A percentile compares a stretch with the other conserved stretches of the same genome.
Evolutionary conservation across 768 basidiomycete species (phyloP).

Genomic region (Pleurotus giganteus): DNA sequence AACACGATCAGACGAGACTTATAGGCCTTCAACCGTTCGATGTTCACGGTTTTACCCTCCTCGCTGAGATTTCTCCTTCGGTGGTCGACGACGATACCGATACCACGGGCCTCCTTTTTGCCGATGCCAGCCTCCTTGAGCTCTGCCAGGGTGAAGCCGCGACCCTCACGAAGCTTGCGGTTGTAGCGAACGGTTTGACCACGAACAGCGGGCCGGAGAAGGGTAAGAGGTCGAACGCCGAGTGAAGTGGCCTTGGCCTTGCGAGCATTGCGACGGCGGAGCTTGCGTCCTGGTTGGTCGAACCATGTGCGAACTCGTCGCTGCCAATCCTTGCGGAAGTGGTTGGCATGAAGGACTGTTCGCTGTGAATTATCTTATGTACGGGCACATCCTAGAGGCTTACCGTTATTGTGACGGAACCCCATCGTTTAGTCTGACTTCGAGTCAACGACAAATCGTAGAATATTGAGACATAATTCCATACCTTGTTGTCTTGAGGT

Average conservation of each 20-base stretch:
- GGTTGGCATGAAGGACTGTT: constrained; percentile 85
- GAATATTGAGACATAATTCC: constrained; percentile 7
- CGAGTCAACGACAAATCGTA: not conserved
- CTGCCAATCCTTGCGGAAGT: constrained; percentile 99
- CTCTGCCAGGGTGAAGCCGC: constrained; percentile 93
- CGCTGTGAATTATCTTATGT: constrained; percentile 6
- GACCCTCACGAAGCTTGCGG: constrained; percentile 93
- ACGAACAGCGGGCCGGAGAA: constrained; percentile 96
- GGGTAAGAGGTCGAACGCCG: constrained; percentile 87
- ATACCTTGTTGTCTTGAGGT: constrained; percentile 43
- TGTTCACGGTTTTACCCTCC: constrained; percentile 94
- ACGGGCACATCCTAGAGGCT: constrained; percentile 21
- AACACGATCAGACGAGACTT: constrained; percentile 92
- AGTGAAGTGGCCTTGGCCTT: constrained; percentile 87
- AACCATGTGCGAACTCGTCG: constrained; percentile 96
- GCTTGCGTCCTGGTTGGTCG: constrained; percentile 97
- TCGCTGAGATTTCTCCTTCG: constrained; percentile 94
- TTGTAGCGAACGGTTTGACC: constrained; percentile 97
- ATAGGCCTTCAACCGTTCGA: constrained; percentile 92
- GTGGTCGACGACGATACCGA: constrained; percentile 97
- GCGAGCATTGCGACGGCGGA: constrained; percentile 90
- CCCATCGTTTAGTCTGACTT: constrained; percentile 61
- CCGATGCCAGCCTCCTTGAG: constrained; percentile 95
- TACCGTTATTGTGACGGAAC: constrained; percentile 80
- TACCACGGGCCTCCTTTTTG: constrained; percentile 86